phyloP scores from a whole-genome alignment of 2,329 filamentous ascomycete genomes.

The Aspergillus spinulosporus region DNA sequence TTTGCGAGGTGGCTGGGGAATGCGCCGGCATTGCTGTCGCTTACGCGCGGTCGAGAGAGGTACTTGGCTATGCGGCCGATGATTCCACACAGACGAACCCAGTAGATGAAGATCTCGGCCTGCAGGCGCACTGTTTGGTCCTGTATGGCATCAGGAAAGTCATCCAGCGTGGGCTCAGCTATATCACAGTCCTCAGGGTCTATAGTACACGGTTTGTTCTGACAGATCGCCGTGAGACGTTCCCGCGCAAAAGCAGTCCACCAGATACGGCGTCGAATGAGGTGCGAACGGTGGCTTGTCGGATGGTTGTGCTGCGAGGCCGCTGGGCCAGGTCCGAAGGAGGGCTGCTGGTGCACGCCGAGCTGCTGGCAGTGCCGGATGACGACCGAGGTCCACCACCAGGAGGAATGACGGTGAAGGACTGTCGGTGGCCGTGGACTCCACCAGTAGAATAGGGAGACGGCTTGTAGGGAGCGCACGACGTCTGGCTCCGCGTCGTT shows the following conservation, averaged over 20 bases:
- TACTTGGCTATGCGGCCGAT: slow-evolving; percentile 45
- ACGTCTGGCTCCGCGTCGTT: slow-evolving; percentile 43
- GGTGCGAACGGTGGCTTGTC: slow-evolving; percentile 12
- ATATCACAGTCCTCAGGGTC: slow-evolving; percentile 47
- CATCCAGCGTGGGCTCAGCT: slow-evolving; percentile 37
- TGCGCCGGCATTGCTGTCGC: slow-evolving; percentile 6
- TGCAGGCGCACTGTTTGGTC: slow-evolving; percentile 16
- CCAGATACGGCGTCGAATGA: slow-evolving; percentile 44
- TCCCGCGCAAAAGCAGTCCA: slow-evolving; percentile 47
- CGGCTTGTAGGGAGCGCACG: slow-evolving; percentile 38
- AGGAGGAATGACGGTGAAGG: slow-evolving; percentile 44
- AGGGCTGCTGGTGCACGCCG: slow-evolving; percentile 46
- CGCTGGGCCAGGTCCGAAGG: slow-evolving; percentile 19
- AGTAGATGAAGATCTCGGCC: slow-evolving; percentile 45
- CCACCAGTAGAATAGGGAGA: slow-evolving; percentile 50
- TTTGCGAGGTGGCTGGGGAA: slow-evolving; percentile 32
- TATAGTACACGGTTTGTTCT: slow-evolving; percentile 48
- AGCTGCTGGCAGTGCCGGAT: slow-evolving; percentile 49
- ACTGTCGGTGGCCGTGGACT: slow-evolving; percentile 40
- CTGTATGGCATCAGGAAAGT: slow-evolving; percentile 39
- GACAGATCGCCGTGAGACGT: slow-evolving; percentile 45
- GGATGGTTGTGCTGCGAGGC: slow-evolving; percentile 21
- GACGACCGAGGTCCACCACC: slow-evolving; percentile 50
- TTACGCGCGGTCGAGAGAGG: slow-evolving; percentile 28
- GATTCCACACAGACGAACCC: slow-evolving; percentile 45